A percentile compares a stretch with the other conserved stretches of the same genome.
phyloP scores from a whole-genome alignment of 2,329 filamentous ascomycete genomes.

The Neurospora crassa region DNA sequence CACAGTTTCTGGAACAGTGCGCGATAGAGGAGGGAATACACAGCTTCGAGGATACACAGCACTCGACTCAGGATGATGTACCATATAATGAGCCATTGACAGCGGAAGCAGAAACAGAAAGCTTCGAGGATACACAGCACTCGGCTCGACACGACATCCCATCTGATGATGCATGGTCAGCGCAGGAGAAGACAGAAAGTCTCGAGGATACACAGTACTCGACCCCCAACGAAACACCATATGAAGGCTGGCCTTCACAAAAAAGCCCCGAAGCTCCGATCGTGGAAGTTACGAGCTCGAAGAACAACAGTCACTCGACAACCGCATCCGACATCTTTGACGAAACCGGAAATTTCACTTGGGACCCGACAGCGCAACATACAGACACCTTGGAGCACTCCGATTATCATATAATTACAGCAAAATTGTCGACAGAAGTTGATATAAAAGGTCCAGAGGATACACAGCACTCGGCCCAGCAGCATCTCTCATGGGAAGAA shows the following conservation, averaged over 20 bases:
- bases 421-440: not conserved
- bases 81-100: not conserved
- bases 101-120: not conserved
- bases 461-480: not conserved
- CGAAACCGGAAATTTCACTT: not conserved
- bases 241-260: not conserved
- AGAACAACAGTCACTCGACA: not conserved
- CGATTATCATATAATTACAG: not conserved
- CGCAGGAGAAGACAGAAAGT: not conserved
- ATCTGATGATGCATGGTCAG: not conserved
- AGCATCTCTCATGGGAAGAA: not conserved
- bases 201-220: not conserved
- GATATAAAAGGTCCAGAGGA: not conserved
- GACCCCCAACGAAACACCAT: not conserved
- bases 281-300: not conserved
- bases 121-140: not conserved
- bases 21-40: not conserved
- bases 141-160: not conserved
- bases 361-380: not conserved
- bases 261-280: not conserved
- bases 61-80: not conserved
- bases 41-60: not conserved
- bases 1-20: not conserved
- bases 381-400: not conserved
- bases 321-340: not conserved